phyloP scores from a whole-genome alignment of 2,329 filamentous ascomycete genomes.

The Rhytidhysteron rufulum region DNA sequence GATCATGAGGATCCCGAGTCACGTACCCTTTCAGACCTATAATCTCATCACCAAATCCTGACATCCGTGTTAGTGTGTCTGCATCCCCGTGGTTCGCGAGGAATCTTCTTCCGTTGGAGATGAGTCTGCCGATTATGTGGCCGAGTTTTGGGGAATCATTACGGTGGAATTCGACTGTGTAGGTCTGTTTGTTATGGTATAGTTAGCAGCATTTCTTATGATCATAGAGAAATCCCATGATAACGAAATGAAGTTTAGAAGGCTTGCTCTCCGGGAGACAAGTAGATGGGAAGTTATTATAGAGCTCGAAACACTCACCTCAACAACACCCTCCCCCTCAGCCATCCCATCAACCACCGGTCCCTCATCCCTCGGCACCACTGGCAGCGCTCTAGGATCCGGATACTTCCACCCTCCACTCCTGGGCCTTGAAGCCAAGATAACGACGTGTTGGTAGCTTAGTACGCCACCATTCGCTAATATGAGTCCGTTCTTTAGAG shows the following conservation, averaged over 20 bases:
- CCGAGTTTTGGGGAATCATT: slow-evolving; percentile 47
- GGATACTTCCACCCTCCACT: slow-evolving; percentile 44
- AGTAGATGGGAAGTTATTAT: neutral
- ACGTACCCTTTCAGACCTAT: no score
- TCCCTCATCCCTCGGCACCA: slow-evolving; percentile 37
- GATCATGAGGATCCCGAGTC: no score
- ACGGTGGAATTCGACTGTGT: slow-evolving; percentile 56
- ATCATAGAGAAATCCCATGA: no score
- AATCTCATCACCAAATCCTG: no score
- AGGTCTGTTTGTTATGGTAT: slow-evolving; percentile 44
- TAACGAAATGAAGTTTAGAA: no score
- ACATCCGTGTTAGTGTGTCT: slow-evolving; percentile 44
- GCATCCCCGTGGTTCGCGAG: slow-evolving; percentile 56
- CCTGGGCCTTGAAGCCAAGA: slow-evolving; percentile 50
- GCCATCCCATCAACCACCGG: slow-evolving; percentile 43
- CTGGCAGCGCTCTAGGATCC: slow-evolving; percentile 42
- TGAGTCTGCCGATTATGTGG: slow-evolving; percentile 52
- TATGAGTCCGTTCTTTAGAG: slow-evolving; percentile 53
- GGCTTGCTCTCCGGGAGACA: neutral
- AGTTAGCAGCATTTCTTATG: no score
- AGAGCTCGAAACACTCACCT: slow-evolving; percentile 37
- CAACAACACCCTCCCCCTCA: slow-evolving; percentile 50
- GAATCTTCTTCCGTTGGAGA: slow-evolving; percentile 46
- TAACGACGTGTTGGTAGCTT: slow-evolving; percentile 62
- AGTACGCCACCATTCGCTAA: slow-evolving; percentile 64